A percentile compares a stretch with the other conserved stretches of the same genome.
Evolutionary conservation across 192 early-diverging fungal genomes (phyloP).

Genomic region (Allomyces macrogynus): DNA sequence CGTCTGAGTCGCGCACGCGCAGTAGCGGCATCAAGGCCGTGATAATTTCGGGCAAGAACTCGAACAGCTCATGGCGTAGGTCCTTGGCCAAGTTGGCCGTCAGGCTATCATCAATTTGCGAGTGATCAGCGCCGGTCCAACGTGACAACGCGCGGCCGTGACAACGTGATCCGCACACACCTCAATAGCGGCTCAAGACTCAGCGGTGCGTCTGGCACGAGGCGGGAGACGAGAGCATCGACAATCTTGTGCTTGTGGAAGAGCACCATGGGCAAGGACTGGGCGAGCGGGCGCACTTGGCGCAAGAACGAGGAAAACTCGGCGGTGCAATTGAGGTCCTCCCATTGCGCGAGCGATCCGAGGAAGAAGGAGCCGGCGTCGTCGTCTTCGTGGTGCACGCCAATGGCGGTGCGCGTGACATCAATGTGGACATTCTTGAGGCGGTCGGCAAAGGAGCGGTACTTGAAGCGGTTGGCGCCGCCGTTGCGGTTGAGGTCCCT

Average conservation of each 20-base stretch:
- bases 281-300: neutral
- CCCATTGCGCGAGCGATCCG: neutral
- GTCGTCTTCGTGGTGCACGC: neutral
- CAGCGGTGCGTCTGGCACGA: neutral
- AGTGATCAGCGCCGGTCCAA: neutral
- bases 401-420: neutral
- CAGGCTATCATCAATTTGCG: neutral
- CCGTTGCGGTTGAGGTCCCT: neutral
- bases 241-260: neutral
- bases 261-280: neutral
- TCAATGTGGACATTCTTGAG: neutral
- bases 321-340: neutral
- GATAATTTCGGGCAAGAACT: neutral
- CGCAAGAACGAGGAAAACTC: neutral
- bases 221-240: neutral
- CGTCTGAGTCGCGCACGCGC: neutral
- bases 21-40: neutral
- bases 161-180: neutral
- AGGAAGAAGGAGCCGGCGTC: neutral
- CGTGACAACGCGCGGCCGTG: neutral
- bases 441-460: neutral
- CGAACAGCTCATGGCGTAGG: neutral
- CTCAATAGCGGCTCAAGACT: neutral
- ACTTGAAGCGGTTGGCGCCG: neutral
- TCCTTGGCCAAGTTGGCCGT: neutral